Percentiles rank a stretch among this genome's conserved stretches.
Evolutionary conservation across 306 rosid species (phyloP).

Genomic region (Ochetophila trinervis): DNA sequence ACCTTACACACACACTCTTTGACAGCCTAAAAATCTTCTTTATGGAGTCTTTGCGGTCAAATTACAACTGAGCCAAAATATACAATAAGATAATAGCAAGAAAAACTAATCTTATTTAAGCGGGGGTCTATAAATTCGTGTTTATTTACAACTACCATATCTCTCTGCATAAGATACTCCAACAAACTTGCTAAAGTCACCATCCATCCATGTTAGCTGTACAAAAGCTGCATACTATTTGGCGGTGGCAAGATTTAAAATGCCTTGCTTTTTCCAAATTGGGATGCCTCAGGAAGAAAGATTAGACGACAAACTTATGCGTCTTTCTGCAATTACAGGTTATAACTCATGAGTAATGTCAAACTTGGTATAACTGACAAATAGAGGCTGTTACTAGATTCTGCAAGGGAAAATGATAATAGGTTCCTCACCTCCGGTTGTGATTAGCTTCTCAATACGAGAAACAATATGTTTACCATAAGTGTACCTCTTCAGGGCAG

Average conservation of each 20-base stretch:
- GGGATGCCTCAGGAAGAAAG: slow-evolving; percentile 37
- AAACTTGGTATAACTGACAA: not conserved
- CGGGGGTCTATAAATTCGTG: slow-evolving; percentile 25
- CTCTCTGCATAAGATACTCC: slow-evolving; percentile 14
- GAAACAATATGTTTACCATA: slow-evolving; percentile 94
- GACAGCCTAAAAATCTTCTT: slow-evolving; percentile 34
- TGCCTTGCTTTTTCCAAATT: slow-evolving; percentile 18
- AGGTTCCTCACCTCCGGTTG: slow-evolving; percentile 73
- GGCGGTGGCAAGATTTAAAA: slow-evolving; percentile 30
- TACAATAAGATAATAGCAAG: slow-evolving; percentile 12
- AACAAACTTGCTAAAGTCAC: slow-evolving; percentile 32
- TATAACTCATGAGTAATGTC: slow-evolving; percentile 13
- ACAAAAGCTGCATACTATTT: slow-evolving; percentile 43
- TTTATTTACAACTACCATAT: slow-evolving; percentile 58
- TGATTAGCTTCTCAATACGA: slow-evolving; percentile 93
- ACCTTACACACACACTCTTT: slow-evolving; percentile 14
- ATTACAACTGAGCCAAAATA: slow-evolving; percentile 22
- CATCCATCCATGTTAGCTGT: slow-evolving; percentile 68
- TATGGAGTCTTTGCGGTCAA: slow-evolving; percentile 31
- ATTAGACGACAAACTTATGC: slow-evolving; percentile 75
- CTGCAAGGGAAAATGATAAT: not conserved
- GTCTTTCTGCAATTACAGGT: slow-evolving; percentile 67
- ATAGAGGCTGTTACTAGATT: slow-evolving; percentile 14
- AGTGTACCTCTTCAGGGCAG: slow-evolving; percentile 81
- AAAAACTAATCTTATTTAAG: slow-evolving; percentile 31